Percentiles rank a stretch among this genome's conserved stretches.
Conservation (phyloP, 2,329 filamentous ascomycete species). For the Acrodontium crateriforme region DNA sequence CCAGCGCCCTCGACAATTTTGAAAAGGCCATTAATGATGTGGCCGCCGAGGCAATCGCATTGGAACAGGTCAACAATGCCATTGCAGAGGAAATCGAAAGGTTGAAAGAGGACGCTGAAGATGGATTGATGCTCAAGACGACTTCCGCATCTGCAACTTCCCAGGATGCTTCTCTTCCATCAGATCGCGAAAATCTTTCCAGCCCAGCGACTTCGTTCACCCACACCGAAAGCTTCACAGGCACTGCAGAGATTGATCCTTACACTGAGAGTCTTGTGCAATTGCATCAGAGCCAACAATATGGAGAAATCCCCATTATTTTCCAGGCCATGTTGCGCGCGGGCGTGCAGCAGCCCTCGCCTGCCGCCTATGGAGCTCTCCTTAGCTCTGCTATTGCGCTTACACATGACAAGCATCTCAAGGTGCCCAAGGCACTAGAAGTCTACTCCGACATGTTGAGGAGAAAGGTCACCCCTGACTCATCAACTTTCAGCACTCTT, state of each 20-base stretch:
- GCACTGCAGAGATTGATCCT: slow-evolving; percentile 46
- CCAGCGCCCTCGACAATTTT: slow-evolving; percentile 46
- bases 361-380: slow-evolving; percentile 83
- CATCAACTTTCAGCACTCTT: slow-evolving; percentile 75
- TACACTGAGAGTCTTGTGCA: slow-evolving; percentile 69
- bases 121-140: slow-evolving; percentile 2
- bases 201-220: slow-evolving; percentile 16
- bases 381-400: slow-evolving; percentile 73
- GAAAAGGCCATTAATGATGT: slow-evolving; percentile 37
- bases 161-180: slow-evolving; percentile 1
- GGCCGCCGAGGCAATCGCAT: slow-evolving; percentile 37
- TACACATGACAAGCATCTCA: slow-evolving; percentile 56
- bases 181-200: slow-evolving; percentile 10
- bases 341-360: slow-evolving; percentile 64
- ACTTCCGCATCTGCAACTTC: neutral
- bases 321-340: slow-evolving; percentile 84
- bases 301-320: slow-evolving; percentile 75
- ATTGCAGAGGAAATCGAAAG: slow-evolving; percentile 65
- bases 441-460: slow-evolving; percentile 95
- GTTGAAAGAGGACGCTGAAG: slow-evolving; percentile 36
- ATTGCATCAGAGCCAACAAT: slow-evolving; percentile 57
- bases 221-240: slow-evolving; percentile 27
- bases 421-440: slow-evolving; percentile 81
- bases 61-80: slow-evolving; percentile 75
- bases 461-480: slow-evolving; percentile 67